Base-by-base conservation (phyloP, 306 rosid genomes). In the Calophaca sinica region DNA sequence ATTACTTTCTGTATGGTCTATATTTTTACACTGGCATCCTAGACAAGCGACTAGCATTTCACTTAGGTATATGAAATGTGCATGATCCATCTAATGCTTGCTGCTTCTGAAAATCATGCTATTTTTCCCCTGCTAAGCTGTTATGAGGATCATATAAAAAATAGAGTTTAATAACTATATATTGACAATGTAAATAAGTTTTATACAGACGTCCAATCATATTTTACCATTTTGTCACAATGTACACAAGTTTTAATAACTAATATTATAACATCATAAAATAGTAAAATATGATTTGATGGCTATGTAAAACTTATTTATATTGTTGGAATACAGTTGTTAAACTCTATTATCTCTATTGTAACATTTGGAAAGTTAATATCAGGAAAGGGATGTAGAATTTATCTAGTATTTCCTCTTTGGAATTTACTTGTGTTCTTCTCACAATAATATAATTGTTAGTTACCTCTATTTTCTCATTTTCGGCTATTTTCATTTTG, bases 401-500 rank as follows among this genome's bases (percentile, higher is more conserved):
- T 69, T n/a, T 74, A n/a, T 33, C 72, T 52, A 11, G 20, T 28
- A 12, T 12, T 61, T 61, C 5, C 10, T 35, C 28, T 14, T 46
- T 55, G 62, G 15, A 58, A 11, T 41, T 36, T 53, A n/a, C 39
- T 11, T 42, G 14, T 15, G 52, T 35, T 63, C 59, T 49, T 28
- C 6, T 32, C 26, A 36, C 50, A 52, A 28, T 9, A 36, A 60
- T 45, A 15, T 53, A 31, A 14, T 48, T 60, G 29, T 73, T 62
- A 10, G 39, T 75, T 50, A 50, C 20, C 42, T 45, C 10, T 36
- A 70, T 33, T 70, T 59, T 70, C 75, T 72, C 41, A 75, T 48
- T 79, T 74, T 53, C 55, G 41, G 46, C 32, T 57, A n/a, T 62
- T 77, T 74, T 29, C 48, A 62, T 58, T n/a, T 55, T 53, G 69